A percentile compares a stretch with the other conserved stretches of the same genome.
These are phyloP conservation scores for Phytophthora cryptogea DNA, from an alignment of 352 stramenopile genomes.

Conservation along the genomic window DNA sequence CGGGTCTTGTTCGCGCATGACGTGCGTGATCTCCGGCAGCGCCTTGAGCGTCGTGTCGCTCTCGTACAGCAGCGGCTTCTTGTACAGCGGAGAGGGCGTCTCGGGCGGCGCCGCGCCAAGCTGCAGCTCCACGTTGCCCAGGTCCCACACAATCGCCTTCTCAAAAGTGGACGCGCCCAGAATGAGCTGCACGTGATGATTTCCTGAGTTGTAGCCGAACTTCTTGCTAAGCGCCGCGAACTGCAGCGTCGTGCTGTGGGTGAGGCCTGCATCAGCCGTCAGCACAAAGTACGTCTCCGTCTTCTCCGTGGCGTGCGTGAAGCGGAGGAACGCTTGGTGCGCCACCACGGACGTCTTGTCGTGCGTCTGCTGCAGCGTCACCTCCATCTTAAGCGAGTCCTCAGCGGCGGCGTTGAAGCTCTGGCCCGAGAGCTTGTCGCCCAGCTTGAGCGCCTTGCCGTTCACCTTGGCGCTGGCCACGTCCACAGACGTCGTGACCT, in stretches of 20 bases:
- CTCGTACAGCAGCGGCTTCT: conserved; percentile 84
- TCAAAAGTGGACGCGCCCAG: conserved; percentile 81
- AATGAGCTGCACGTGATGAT: conserved; percentile 72
- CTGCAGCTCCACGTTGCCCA: conserved; percentile 72
- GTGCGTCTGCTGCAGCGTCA: conserved; percentile 59
- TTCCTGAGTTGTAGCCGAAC: conserved; percentile 81
- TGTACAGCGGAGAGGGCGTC: conserved; percentile 81
- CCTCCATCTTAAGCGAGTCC: conserved; percentile 60
- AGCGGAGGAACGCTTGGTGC: conserved; percentile 84
- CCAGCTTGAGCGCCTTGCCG: conserved; percentile 47
- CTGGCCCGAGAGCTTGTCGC: conserved; percentile 58
- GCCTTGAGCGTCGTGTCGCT: conserved; percentile 87
- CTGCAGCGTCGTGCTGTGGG: conserved; percentile 49
- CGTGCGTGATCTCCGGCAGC: conserved; percentile 87
- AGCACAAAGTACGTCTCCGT: conserved; percentile 81
- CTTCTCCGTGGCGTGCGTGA: conserved; percentile 60
- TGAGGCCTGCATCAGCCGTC: conserved; percentile 40
- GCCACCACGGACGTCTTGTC: conserved; percentile 59
- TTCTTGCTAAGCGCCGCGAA: conserved; percentile 79
- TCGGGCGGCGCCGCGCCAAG: conserved; percentile 63
- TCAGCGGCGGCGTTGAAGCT: conserved; percentile 64
- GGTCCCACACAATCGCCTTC: conserved; percentile 69
- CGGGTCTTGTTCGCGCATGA: conserved; percentile 80
- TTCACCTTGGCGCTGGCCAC: conserved; percentile 61
- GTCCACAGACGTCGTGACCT: conserved; percentile 74